A percentile compares a stretch with the other conserved stretches of the same genome.
Conservation (phyloP, 176 grass and related monocot species). For the Oryza glaberrima region DNA sequence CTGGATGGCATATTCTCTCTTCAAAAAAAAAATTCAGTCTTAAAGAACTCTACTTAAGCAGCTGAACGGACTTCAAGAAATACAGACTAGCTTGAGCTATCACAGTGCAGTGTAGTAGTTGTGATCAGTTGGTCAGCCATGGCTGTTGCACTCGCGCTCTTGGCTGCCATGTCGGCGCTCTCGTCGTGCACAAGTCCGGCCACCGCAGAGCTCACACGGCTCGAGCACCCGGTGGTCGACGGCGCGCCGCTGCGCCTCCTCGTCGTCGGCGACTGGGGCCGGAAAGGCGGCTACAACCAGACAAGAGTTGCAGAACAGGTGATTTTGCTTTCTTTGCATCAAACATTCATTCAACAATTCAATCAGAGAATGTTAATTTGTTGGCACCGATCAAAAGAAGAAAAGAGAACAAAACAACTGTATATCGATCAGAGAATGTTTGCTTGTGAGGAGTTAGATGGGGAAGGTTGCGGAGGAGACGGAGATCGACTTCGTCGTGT, state of each 20-base stretch:
- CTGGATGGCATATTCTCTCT: neutral
- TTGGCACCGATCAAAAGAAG: too few species aligned
- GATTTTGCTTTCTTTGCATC: neutral
- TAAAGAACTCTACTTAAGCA: neutral
- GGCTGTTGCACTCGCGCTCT: conserved; percentile 2
- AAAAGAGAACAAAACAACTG: too few species aligned
- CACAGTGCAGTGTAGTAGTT: neutral
- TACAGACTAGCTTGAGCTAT: neutral
- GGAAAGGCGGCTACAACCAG: conserved; percentile 55
- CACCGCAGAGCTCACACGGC: conserved; percentile 10
- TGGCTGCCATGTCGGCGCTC: neutral
- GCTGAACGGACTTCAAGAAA: neutral
- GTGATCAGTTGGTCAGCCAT: neutral
- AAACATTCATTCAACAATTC: neutral
- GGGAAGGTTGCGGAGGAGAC: conserved; percentile 47
- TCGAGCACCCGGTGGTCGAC: conserved; percentile 39
- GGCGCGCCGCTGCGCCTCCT: conserved; percentile 44
- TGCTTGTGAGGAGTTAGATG: conserved; percentile 39
- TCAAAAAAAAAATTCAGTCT: too few species aligned
- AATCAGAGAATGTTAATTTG: too few species aligned
- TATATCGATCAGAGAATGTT: neutral
- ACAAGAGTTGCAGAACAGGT: conserved; percentile 55
- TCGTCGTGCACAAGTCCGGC: neutral
- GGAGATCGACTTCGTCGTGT: conserved; percentile 59
- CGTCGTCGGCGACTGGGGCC: conserved; percentile 66